These are phyloP conservation scores for Fusarium sp. DNA, from an alignment of 2,329 filamentous ascomycete species.

Conservation along the genomic window DNA sequence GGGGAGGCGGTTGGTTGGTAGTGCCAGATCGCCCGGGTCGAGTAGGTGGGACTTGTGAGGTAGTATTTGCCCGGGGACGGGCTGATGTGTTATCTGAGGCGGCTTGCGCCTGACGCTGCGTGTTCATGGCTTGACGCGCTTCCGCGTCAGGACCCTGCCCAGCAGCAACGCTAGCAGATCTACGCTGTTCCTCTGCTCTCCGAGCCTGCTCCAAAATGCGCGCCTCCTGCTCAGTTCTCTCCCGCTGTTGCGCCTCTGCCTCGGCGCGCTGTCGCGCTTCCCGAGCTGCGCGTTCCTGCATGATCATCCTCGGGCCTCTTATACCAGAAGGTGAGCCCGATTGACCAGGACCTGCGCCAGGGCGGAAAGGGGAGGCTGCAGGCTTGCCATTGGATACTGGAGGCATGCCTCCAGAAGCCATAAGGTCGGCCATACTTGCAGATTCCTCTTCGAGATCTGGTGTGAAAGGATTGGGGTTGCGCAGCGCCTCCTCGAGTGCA, in stretches of 20 bases:
- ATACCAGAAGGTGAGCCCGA: slow-evolving; percentile 74
- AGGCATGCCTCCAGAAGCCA: slow-evolving; percentile 67
- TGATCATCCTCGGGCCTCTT: slow-evolving; percentile 88
- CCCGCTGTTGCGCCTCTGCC: slow-evolving; percentile 70
- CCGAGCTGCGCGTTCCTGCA: slow-evolving; percentile 85
- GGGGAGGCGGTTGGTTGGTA: slow-evolving; percentile 34
- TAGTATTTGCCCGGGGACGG: slow-evolving; percentile 46
- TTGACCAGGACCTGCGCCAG: slow-evolving; percentile 62
- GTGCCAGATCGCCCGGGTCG: slow-evolving; percentile 38
- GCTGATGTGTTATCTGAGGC: slow-evolving; percentile 44
- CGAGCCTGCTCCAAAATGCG: slow-evolving; percentile 67
- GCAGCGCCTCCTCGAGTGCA: slow-evolving; percentile 89
- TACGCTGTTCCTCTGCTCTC: slow-evolving; percentile 66
- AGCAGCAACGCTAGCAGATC: slow-evolving; percentile 64
- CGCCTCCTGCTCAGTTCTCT: slow-evolving; percentile 69
- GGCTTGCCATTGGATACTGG: slow-evolving; percentile 68
- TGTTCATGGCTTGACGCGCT: slow-evolving; percentile 51
- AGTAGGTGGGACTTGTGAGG: slow-evolving; percentile 43
- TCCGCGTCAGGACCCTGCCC: slow-evolving; percentile 49
- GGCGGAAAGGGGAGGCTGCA: slow-evolving; percentile 57
- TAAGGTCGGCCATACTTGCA: slow-evolving; percentile 90
- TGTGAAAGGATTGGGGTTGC: slow-evolving; percentile 85
- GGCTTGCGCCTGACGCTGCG: slow-evolving; percentile 48
- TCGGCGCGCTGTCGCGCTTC: slow-evolving; percentile 79
- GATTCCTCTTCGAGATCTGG: slow-evolving; percentile 87